These are phyloP conservation scores for Aureobasidium sp. DNA, from an alignment of 2,329 filamentous ascomycete genomes.

Conservation along the genomic window DNA sequence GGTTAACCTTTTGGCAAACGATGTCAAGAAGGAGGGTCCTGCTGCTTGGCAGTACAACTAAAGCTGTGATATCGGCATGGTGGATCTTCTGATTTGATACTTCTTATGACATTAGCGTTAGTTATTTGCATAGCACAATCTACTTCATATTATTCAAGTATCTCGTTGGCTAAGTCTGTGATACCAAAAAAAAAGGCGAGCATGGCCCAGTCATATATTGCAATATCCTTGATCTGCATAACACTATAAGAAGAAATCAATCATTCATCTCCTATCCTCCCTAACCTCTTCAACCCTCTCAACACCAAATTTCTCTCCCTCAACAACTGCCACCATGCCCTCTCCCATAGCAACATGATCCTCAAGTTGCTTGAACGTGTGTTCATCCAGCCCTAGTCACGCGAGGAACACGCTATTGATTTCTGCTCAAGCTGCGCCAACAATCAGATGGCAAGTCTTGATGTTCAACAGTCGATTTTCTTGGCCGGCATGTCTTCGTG, in stretches of 20 bases:
- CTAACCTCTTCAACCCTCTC: neutral
- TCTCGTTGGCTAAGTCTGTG: neutral
- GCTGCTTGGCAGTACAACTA: conserved; percentile 22
- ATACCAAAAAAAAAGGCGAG: no score
- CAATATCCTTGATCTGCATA: no score
- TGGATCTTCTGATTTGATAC: neutral
- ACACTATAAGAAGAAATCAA: neutral
- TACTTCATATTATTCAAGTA: neutral
- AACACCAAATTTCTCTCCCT: conserved; percentile 16
- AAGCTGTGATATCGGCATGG: neutral
- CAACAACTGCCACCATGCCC: conserved; percentile 33
- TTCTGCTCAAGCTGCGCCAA: no score
- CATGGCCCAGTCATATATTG: no score
- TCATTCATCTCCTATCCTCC: neutral
- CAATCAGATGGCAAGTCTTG: no score
- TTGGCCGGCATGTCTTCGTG: no score
- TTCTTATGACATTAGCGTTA: neutral
- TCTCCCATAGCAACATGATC: conserved; percentile 49
- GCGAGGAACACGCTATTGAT: no score
- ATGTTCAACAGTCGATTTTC: no score
- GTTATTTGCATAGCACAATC: neutral
- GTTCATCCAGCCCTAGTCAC: no score
- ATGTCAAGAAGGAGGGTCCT: conserved; percentile 11
- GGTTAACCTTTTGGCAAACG: conserved; percentile 16
- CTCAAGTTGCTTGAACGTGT: conserved; percentile 7